Base-by-base conservation (phyloP, 2,329 filamentous ascomycete genomes). In the Bipolaris victoriae region DNA sequence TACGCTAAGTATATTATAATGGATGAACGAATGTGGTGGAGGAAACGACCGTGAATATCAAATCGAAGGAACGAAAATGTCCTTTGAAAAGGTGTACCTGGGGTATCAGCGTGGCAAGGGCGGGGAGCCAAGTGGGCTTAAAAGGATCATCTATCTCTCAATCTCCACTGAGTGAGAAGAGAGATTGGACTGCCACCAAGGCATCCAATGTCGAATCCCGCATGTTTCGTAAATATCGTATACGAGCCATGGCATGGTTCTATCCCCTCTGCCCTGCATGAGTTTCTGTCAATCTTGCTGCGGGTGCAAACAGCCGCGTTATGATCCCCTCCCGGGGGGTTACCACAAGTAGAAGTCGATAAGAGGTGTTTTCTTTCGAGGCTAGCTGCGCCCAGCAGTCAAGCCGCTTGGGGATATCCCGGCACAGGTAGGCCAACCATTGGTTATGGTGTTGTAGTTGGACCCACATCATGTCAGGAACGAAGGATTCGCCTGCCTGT, bases 51-150 rank as follows among this genome's bases (percentile, higher is more conserved):
- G 40, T 26, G 40, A 24, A 26, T 20, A 43, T 24, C 40, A 26
- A 35, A 22, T 31, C 29, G 29, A 55, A 50, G 31, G 52, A 55
- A 39, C 40, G 39, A 47, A 43, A 50, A 22, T 46, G 52, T 43
- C 39, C n/a, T 31, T 44, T 50, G 31, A 31, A 33, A 20, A 9
- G 24, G 41, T 31, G 41, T 37, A 50, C 39, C 52, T 55, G 46
- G 39, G 52, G 46, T 29, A 31, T 43, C 29, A 10, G 15, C 3
- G 40, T 13, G 3, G 37, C 10, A 40, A 18, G 22, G 33, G 16
- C 37, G 24, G 18, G 29, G 40, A 26, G 48, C 36, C 24, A 10
- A 31, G 5, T 6, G 16, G 26, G 26, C 33, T 50, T 50, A 50
- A 50, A 24, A 43, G 22, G 22, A 26, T 26, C 29, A 9, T 43